These are phyloP conservation scores for Ogataea nakhonphanomensis DNA, from an alignment of 805 yeast genomes.

Conservation along the genomic window DNA sequence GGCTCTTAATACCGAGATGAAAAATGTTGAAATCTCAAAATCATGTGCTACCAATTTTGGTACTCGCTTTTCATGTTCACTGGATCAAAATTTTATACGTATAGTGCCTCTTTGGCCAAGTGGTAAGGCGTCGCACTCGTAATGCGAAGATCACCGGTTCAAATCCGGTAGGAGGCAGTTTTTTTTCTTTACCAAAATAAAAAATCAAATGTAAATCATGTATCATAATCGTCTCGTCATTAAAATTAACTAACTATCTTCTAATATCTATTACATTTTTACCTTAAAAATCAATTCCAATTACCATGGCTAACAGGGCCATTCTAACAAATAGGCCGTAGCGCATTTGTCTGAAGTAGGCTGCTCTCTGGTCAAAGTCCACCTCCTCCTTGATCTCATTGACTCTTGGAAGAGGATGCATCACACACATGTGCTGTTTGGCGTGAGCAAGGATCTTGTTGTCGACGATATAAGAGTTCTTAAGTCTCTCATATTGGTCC, in stretches of 20 bases:
- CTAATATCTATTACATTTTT: slow-evolving; percentile 3
- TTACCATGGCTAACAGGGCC: slow-evolving; percentile 97
- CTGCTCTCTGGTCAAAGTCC: slow-evolving; percentile 98
- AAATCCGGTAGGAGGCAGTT: slow-evolving; percentile 40
- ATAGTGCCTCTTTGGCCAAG: slow-evolving; percentile 41
- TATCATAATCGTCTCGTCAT: neutral
- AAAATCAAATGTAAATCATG: neutral
- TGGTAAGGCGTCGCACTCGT: slow-evolving; percentile 47
- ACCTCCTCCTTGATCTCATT: slow-evolving; percentile 97
- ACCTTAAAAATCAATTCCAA: slow-evolving; percentile 78
- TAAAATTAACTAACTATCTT: neutral
- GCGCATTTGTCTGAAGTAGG: slow-evolving; percentile 99
- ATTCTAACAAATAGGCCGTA: slow-evolving; percentile 97
- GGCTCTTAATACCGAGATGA: no score
- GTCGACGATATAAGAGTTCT: slow-evolving; percentile 89
- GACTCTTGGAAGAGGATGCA: slow-evolving; percentile 99
- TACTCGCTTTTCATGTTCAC: neutral
- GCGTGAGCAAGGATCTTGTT: slow-evolving; percentile 88
- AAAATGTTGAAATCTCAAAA: no score
- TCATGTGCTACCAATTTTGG: neutral
- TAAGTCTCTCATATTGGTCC: slow-evolving; percentile 79
- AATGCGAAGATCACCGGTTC: slow-evolving; percentile 45
- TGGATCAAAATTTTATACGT: slow-evolving; percentile 1
- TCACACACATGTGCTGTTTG: slow-evolving; percentile 96
- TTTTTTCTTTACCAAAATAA: slow-evolving; percentile 8